phyloP scores from a whole-genome alignment of 768 basidiomycete species.

The Macrolepiota dolichaula region DNA sequence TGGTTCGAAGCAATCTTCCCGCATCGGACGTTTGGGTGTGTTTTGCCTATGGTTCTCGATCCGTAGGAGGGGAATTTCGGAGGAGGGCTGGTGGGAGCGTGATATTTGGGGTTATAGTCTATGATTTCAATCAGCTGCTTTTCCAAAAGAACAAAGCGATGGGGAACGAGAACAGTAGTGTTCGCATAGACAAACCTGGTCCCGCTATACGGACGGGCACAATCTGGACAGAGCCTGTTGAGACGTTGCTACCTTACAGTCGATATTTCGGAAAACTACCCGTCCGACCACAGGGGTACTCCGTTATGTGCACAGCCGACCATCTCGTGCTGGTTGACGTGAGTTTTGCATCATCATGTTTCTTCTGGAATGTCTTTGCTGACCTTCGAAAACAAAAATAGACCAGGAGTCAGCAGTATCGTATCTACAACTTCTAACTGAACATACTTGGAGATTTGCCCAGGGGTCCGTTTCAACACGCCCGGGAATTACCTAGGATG shows the following conservation, averaged over 20 bases:
- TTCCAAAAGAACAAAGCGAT: slow-evolving; percentile 16
- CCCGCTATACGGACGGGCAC: slow-evolving; percentile 21
- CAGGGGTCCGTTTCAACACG: neutral
- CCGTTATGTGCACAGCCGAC: slow-evolving; percentile 57
- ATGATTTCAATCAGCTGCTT: slow-evolving; percentile 50
- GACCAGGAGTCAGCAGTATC: slow-evolving; percentile 21
- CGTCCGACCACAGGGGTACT: slow-evolving; percentile 12
- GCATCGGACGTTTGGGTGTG: slow-evolving; percentile 53
- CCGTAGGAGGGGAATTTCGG: slow-evolving; percentile 34
- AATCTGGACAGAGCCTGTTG: slow-evolving; percentile 38
- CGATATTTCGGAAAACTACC: slow-evolving; percentile 26
- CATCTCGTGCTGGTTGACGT: slow-evolving; percentile 50
- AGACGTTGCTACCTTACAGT: slow-evolving; percentile 46
- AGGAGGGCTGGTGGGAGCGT: slow-evolving; percentile 14
- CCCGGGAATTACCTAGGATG: neutral
- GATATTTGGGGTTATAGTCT: slow-evolving; percentile 31
- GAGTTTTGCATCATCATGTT: slow-evolving; percentile 18
- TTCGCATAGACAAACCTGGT: slow-evolving; percentile 3
- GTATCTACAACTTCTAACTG: slow-evolving; percentile 30
- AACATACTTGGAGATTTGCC: neutral
- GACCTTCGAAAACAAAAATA: neutral
- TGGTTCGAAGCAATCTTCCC: slow-evolving; percentile 29
- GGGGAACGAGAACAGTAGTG: neutral
- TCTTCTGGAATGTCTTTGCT: neutral
- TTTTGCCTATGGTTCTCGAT: slow-evolving; percentile 39